These are phyloP conservation scores for Sarocladium brachiariae DNA, from an alignment of 2,329 filamentous ascomycete genomes.

Conservation along the genomic window DNA sequence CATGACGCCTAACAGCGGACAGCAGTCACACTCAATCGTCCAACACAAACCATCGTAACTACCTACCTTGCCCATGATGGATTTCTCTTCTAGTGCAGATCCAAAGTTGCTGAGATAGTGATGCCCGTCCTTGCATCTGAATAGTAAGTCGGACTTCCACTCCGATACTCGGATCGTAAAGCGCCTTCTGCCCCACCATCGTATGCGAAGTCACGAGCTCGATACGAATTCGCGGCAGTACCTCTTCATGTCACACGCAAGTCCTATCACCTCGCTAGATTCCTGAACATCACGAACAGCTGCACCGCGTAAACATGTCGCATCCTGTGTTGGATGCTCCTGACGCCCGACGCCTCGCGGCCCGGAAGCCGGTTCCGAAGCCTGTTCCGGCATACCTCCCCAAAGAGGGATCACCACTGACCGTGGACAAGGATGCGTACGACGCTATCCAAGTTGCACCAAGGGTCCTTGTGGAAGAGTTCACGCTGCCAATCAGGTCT, in stretches of 20 bases:
- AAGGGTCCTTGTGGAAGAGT: constrained; percentile 38
- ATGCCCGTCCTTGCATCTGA: too few species aligned
- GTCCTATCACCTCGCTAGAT: too few species aligned
- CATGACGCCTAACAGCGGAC: too few species aligned
- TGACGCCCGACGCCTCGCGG: constrained; percentile 31
- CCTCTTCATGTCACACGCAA: too few species aligned
- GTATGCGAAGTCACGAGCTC: background rate
- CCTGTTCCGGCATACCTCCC: constrained; percentile 44
- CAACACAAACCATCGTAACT: too few species aligned
- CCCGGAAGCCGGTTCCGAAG: constrained; percentile 37
- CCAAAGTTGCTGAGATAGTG: too few species aligned
- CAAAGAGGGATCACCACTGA: constrained; percentile 32
- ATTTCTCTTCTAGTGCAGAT: too few species aligned
- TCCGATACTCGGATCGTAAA: background rate
- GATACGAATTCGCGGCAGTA: too few species aligned
- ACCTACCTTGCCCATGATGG: too few species aligned
- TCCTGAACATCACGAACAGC: too few species aligned
- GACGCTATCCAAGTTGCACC: constrained; percentile 49
- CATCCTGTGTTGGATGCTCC: constrained; percentile 8
- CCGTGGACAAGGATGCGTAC: constrained; percentile 45
- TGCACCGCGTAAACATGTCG: background rate
- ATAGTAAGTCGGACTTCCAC: background rate
- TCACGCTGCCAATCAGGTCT: constrained; percentile 65
- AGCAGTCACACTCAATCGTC: too few species aligned
- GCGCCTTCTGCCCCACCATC: background rate